Base-by-base conservation (phyloP, 768 basidiomycete species). In the Boletus sensibilis region DNA sequence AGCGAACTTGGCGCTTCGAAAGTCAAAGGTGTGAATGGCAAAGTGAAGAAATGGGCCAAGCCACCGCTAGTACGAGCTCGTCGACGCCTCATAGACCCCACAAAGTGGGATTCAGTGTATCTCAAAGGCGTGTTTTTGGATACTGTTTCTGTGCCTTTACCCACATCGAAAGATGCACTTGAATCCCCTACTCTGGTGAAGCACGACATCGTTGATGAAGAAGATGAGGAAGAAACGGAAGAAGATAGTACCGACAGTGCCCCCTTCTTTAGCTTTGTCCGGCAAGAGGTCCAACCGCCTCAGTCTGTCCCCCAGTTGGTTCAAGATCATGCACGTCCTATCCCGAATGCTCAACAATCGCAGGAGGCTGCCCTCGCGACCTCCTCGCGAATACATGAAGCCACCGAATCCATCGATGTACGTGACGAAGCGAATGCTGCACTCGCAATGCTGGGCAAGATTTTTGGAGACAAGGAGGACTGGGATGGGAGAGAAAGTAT, bases 111-210 rank as follows among this genome's bases (percentile, higher is more conserved):
- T 23, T 86, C 88, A 41, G 76, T 77, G 18, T 85, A 90, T 68
- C 63, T 92, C 62, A 88, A 82, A 55, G 91, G 89, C 4, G 71
- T 81, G 23, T 87, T 90, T 69, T 64, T 92, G 63, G 86, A 84
- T 35, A 63, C 70, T 56, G 53, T 71, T 49, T 27, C 56, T 12
- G 44, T 65, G 1, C 41, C 52, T 14, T 40, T 52, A 1, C 25
- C 49, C 6, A 2, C 43, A 16, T n/a, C 50, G 8, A 34, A 34
- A 14, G 35, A 55, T 12, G 13, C 8, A 9, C n/a, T n/a, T 3
- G 50, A 55, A 14, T 1, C n/a, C 3, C 1, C 12, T 29, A 8
- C 1, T 21, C 11, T 1, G 13, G n/a, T 5, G 12, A n/a, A 41
- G 12, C 6, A 18, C 27, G 31, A 34, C 6, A 4, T 14, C 13